Evolutionary conservation across 768 basidiomycete species (phyloP), one percentile per base, ranked within the genome.

Genomic region (Auriscalpium vulgare): DNA sequence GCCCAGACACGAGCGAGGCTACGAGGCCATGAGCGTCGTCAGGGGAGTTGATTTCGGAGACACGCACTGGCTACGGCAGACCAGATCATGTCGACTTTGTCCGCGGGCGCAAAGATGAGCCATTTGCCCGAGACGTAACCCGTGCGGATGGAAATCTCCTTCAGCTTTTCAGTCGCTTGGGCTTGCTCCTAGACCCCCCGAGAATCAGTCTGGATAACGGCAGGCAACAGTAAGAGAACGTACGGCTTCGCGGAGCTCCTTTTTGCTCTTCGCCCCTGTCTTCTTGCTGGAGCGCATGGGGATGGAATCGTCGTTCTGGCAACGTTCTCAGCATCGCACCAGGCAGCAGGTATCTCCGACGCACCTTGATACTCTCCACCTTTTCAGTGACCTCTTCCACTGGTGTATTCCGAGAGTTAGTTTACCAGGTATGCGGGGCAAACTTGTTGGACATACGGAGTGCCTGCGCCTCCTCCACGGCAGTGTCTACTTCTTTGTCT

Each of bases 181-280:
- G 72, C 68, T 71, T 88, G 87, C 5, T 72, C 74, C 87, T 88
- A 23, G 19, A 44, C 35, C 21, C 54, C 56, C 50, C 2, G 7
- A 29, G 4, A 7, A 7, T 29, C 29, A 29, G 7, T 29, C 23
- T 40, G 10, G 9, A 17, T 23, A n/a, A 17, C 10, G 19, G 37
- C 14, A 17, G 40, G 11, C 19, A 55, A 14, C 13, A 23, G 23
- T 19, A 48, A 13, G 43, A 37, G 36, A 50, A n/a, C 68, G 17
- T 65, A 86, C 87, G 71, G 83, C 72, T 66, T 89, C 87, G 44
- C 85, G 78, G 8, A 85, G 67, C 67, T 89, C 85, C 66, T 87
- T 89, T 68, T 89, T 90, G 62, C 85, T 85, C 69, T 78, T 84
- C 0, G 75, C 74, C 7, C 86, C 86, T 19, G 82, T 81, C 67